Percentiles rank a stretch among this genome's conserved stretches.
Conservation (phyloP, 2,329 filamentous ascomycete species). For the Polytolypa hystricis region DNA sequence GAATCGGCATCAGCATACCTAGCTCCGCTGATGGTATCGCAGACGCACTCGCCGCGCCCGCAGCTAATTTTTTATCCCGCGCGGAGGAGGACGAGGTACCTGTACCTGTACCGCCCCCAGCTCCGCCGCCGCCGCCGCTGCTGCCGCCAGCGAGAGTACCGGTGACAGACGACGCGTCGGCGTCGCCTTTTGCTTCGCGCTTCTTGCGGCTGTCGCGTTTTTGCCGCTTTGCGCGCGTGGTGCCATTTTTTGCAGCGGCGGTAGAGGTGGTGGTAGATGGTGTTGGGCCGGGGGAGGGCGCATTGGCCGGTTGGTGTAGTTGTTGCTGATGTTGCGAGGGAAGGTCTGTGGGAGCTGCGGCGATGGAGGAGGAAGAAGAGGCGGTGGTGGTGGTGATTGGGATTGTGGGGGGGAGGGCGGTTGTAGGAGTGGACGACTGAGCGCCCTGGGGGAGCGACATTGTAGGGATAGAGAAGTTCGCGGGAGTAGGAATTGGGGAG, state of each 20-base stretch:
- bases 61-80: conserved; percentile 23
- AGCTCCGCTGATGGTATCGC: conserved; percentile 28
- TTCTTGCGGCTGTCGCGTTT: conserved; percentile 36
- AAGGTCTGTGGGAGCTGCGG: no score
- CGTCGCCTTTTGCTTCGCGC: conserved; percentile 32
- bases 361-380: no score
- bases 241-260: conserved; percentile 18
- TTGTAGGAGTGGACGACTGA: no score
- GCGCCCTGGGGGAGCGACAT: no score
- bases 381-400: no score
- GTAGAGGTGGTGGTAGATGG: conserved; percentile 29
- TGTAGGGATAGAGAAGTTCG: no score
- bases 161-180: conserved; percentile 22
- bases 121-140: no score
- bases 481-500: neutral
- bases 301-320: conserved; percentile 20
- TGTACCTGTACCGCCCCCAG: neutral
- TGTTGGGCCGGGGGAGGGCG: conserved; percentile 24
- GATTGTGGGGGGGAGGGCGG: no score
- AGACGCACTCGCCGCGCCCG: conserved; percentile 7
- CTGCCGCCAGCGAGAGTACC: no score
- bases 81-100: conserved; percentile 1
- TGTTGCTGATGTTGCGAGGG: no score
- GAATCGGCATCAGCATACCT: conserved; percentile 29
- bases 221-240: conserved; percentile 25